Evolutionary conservation across 169 alveolate species (phyloP).

Genomic region (Eimeria sp.): DNA sequence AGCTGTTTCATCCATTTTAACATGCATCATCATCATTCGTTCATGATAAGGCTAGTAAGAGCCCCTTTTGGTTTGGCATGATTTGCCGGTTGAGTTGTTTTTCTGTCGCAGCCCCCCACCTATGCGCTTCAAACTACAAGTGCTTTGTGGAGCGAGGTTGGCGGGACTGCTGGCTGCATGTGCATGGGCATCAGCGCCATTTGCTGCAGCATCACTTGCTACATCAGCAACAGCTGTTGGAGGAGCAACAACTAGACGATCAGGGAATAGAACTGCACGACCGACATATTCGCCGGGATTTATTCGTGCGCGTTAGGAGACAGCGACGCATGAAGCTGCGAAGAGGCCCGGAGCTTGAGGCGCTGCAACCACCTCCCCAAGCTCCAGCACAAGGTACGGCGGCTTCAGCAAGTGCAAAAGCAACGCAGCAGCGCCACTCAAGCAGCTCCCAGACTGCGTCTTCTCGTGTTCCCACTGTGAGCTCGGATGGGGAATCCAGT

Average conservation of each 20-base stretch:
- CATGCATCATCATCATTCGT: too few relatives aligned
- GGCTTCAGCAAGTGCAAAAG: neutral
- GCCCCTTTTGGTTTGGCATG: neutral
- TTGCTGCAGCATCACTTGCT: slow-evolving; percentile 78
- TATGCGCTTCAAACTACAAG: slow-evolving; percentile 93
- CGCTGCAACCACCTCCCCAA: slow-evolving; percentile 29
- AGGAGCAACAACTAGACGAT: slow-evolving; percentile 74
- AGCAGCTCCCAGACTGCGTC: neutral
- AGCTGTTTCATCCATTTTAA: neutral
- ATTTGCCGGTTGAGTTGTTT: neutral
- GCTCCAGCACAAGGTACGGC: neutral
- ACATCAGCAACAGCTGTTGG: slow-evolving; percentile 81
- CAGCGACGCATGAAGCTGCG: slow-evolving; percentile 76
- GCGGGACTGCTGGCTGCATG: slow-evolving; percentile 91
- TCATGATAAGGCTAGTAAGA: neutral
- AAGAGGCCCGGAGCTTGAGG: slow-evolving; percentile 18
- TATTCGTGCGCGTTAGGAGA: slow-evolving; percentile 70
- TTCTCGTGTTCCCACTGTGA: slow-evolving; percentile 11
- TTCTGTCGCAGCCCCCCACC: slow-evolving; percentile 87
- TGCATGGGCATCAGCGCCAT: slow-evolving; percentile 67
- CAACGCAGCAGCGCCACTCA: neutral
- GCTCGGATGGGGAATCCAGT: slow-evolving; percentile 54
- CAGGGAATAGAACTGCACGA: slow-evolving; percentile 72
- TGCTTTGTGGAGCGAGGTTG: slow-evolving; percentile 93
- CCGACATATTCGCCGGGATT: slow-evolving; percentile 66